Evolutionary conservation across 192 early-diverging fungal species (phyloP), one percentile per base, ranked within the genome.

Genomic region (Gigaspora rosea): DNA sequence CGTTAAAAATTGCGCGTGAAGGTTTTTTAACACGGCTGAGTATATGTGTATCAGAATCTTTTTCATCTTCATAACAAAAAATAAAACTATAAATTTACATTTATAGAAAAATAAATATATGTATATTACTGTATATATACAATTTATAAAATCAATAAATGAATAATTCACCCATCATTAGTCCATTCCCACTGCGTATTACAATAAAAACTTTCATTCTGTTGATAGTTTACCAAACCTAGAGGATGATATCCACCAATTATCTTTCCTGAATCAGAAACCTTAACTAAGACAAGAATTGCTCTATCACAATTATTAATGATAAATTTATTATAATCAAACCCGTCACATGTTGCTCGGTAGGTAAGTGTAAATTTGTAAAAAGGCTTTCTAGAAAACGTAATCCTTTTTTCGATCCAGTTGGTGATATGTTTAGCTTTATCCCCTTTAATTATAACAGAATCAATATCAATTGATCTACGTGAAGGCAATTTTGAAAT

Each of bases 311-410:
- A 18, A 52, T 22, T 32, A 7, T 35, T 35, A 5, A n/a, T 20
- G 33, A 1, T 50, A 35, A 70, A 48, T 20, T 18, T 70, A 5
- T 70, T 11, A 22, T 18, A 50, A 70, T 70, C 68, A 13, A 20
- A 50, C 5, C 68, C 47, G 22, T 70, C 68, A 18, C 68, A 8
- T 50, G 47, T 70, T 27, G 9, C 68, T 20, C 68, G 68, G 50
- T 70, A 52, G 5, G 50, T 47, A 70, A 70, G 68, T 15, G n/a
- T 8, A 50, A 70, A 52, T 22, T 70, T 33, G 50, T 70, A 50
- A 2, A 20, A 16, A 52, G 3, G 15, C 13, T 22, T 46, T 65
- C 16, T 32, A 36, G 36, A 4, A 65, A 18, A 8, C 12, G 49
- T 9, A 52, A 50, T 47, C 20, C 20, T 70, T 50, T 20, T 32